Evolutionary conservation across 2,329 filamentous ascomycete species (phyloP), one percentile per base, ranked within the genome.

Genomic region (Fusarium odoratissimum): DNA sequence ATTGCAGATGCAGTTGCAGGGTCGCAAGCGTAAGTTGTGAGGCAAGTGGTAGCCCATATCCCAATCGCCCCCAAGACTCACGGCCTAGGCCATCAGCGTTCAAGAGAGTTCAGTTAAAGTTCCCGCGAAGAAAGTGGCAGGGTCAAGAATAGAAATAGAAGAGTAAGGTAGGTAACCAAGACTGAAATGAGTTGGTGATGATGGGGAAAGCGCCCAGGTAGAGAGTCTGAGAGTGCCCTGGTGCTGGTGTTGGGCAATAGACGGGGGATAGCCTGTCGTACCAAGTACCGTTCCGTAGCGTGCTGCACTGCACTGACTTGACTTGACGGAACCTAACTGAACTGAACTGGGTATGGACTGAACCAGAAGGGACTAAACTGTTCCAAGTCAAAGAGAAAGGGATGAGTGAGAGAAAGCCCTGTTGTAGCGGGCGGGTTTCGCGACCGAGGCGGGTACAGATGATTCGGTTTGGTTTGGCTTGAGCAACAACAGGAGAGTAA

Each of bases 51-150:
- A 80, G 80, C 79, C 79, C 81, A 80, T 77, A 73, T 81, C 79
- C 80, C 81, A 82, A 82, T 82, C 82, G 81, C 80, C 79, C 59
- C 75, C 77, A 73, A 77, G 61, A 73, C 71, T 80, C 76, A 75
- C 75, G 73, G 75, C 73, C 75, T 78, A 80, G 75, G 79, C 81
- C 81, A 82, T 82, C 77, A 79, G 80, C 75, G 69, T 64, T 35
- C 52, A 45, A 64, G 40, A 73, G 33, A 56, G 46, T 64, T 56
- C 45, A 33, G 28, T 60, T 57, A 41, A 60, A 58, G 38, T 59
- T 68, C 57, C 65, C 59, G 63, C 42, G 54, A 40, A 64, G 33
- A 59, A 60, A 49, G 37, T 59, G 57, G 63, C 67, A 67, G 58
- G 64, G 37, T 69, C 51, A 52, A 59, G 66, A 64, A 72, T 72